phyloP scores from a whole-genome alignment of 2,329 filamentous ascomycete species.

The Penicillium sclerotigenum region DNA sequence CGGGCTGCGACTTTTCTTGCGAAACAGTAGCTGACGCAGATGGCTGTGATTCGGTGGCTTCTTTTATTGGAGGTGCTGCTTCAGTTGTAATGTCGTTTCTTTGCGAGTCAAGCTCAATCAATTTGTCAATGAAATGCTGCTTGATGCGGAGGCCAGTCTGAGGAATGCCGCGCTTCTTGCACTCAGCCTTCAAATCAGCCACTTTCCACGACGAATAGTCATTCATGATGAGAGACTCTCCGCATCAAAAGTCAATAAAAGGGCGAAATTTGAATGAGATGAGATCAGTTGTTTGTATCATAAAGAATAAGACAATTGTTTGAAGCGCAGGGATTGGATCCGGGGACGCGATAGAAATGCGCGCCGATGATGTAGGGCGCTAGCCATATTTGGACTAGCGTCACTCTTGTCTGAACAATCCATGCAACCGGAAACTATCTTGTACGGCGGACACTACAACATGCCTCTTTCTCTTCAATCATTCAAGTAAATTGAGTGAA shows the following conservation, averaged over 20 bases:
- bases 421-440: not conserved
- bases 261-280: not conserved
- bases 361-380: constrained; percentile 23
- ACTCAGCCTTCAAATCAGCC: constrained; percentile 69
- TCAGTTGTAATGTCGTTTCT: constrained; percentile 29
- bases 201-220: constrained; percentile 65
- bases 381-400: constrained; percentile 15
- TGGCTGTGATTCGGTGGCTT: constrained; percentile 4
- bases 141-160: constrained; percentile 69
- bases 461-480: not conserved
- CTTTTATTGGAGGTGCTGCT: constrained; percentile 16
- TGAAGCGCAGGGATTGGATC: constrained; percentile 13
- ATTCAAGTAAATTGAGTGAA: not conserved
- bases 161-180: constrained; percentile 68
- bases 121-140: constrained; percentile 60
- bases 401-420: not conserved
- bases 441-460: no score
- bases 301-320: constrained; percentile 1
- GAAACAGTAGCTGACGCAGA: constrained; percentile 7
- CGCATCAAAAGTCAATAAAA: constrained; percentile 6
- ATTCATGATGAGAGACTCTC: constrained; percentile 40
- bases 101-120: constrained; percentile 48
- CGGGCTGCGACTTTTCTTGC: constrained; percentile 16
- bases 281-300: not conserved
- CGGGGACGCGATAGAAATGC: constrained; percentile 23